A percentile compares a stretch with the other conserved stretches of the same genome.
These are phyloP conservation scores for Pontederia paniculata DNA, from an alignment of 176 grass and related monocot species.

Conservation along the genomic window DNA sequence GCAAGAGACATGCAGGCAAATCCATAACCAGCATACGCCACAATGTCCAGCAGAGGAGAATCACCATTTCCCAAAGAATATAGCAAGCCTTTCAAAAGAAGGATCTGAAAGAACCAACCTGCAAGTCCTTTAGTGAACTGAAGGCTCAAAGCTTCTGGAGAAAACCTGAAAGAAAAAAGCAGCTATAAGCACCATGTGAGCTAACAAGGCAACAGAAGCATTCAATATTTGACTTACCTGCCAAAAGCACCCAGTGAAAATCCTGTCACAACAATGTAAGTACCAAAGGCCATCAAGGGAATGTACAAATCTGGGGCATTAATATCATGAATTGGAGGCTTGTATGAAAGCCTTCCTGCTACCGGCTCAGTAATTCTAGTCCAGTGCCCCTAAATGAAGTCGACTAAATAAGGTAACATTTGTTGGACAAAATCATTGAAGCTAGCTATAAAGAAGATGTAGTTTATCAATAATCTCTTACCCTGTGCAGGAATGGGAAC, in stretches of 20 bases:
- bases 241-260: constrained; percentile 11
- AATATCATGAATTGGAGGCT: constrained; percentile 19
- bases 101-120: constrained; percentile 12
- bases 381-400: constrained; percentile 13
- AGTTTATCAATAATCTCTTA: neutral
- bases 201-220: no score
- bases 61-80: constrained; percentile 14
- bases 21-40: constrained; percentile 9
- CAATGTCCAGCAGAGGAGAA: constrained; percentile 7
- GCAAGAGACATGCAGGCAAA: constrained; percentile 9
- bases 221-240: neutral
- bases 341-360: constrained; percentile 13
- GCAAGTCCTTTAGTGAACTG: constrained; percentile 18
- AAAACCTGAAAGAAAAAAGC: neutral
- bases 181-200: neutral
- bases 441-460: neutral
- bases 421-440: neutral
- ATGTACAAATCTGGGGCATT: constrained; percentile 20
- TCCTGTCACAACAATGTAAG: constrained; percentile 13
- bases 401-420: neutral
- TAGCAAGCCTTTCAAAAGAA: constrained; percentile 7
- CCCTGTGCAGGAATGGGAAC: constrained; percentile 19
- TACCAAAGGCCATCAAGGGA: constrained; percentile 19
- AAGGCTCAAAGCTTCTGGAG: constrained; percentile 15
- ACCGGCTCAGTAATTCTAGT: constrained; percentile 20